Evolutionary conservation across 169 alveolate genomes (phyloP).

Genomic region (Miamiensis avidus): DNA sequence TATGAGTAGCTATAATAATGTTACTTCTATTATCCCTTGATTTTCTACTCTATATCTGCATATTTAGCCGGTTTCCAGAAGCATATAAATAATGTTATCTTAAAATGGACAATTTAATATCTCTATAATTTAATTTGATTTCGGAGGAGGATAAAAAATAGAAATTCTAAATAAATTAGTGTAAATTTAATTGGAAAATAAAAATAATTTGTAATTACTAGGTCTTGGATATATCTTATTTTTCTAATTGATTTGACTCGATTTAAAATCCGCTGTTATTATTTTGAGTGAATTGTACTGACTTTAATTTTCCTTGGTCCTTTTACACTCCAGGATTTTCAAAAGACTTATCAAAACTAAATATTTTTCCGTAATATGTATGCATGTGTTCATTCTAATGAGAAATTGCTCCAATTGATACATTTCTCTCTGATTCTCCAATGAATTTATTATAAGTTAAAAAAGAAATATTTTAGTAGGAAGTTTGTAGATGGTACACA

Average conservation of each 20-base stretch:
- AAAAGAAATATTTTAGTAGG: not conserved
- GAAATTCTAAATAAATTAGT: not conserved
- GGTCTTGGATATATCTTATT: not conserved
- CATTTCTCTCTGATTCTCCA: not conserved
- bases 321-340: not conserved
- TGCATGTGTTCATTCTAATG: not conserved
- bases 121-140: not conserved
- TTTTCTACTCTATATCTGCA: not conserved
- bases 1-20: too few species aligned
- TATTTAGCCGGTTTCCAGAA: not conserved
- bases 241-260: not conserved
- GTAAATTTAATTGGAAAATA: too few species aligned
- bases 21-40: not conserved
- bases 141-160: not conserved
- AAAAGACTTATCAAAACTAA: not conserved
- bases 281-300: not conserved
- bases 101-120: not conserved
- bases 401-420: not conserved
- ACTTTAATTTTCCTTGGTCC: not conserved
- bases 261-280: not conserved
- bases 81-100: not conserved
- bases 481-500: not conserved
- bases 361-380: not conserved
- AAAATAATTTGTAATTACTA: not conserved
- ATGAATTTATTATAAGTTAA: not conserved